These are phyloP conservation scores for Talaromyces sp. DNA, from an alignment of 2,329 filamentous ascomycete genomes.

Conservation along the genomic window DNA sequence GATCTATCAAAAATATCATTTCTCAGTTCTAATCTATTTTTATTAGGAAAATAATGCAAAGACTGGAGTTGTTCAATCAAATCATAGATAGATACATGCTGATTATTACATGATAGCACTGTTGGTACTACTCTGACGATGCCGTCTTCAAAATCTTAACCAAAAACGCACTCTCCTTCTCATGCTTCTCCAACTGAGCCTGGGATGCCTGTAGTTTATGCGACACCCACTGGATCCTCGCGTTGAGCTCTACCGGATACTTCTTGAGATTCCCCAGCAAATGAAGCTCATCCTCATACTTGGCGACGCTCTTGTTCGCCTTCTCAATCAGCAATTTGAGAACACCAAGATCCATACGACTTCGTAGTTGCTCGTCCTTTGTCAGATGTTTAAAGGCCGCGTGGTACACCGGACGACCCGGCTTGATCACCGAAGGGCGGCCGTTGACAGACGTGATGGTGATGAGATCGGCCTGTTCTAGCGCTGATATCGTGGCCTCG, in stretches of 20 bases:
- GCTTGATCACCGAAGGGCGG: slow-evolving; percentile 68
- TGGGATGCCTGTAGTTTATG: slow-evolving; percentile 69
- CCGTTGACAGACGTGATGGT: slow-evolving; percentile 67
- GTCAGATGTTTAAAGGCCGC: slow-evolving; percentile 72
- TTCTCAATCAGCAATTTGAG: slow-evolving; percentile 63
- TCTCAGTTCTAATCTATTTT: neutral
- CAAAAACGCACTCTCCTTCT: slow-evolving; percentile 63
- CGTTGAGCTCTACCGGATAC: slow-evolving; percentile 61
- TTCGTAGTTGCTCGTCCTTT: slow-evolving; percentile 64
- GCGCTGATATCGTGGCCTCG: slow-evolving; percentile 69
- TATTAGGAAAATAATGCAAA: neutral
- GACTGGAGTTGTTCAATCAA: neutral
- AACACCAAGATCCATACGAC: slow-evolving; percentile 66
- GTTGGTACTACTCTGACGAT: neutral
- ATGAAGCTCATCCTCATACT: slow-evolving; percentile 70
- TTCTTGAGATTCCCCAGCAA: slow-evolving; percentile 65
- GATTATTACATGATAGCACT: neutral
- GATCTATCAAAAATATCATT: neutral
- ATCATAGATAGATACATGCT: neutral
- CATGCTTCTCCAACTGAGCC: slow-evolving; percentile 65
- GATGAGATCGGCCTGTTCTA: slow-evolving; percentile 83
- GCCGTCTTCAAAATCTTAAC: slow-evolving; percentile 59
- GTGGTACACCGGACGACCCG: slow-evolving; percentile 79
- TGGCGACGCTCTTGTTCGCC: slow-evolving; percentile 69
- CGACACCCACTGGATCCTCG: slow-evolving; percentile 66